Evolutionary conservation across 768 basidiomycete species (phyloP).

Genomic region (Auriscalpium vulgare): DNA sequence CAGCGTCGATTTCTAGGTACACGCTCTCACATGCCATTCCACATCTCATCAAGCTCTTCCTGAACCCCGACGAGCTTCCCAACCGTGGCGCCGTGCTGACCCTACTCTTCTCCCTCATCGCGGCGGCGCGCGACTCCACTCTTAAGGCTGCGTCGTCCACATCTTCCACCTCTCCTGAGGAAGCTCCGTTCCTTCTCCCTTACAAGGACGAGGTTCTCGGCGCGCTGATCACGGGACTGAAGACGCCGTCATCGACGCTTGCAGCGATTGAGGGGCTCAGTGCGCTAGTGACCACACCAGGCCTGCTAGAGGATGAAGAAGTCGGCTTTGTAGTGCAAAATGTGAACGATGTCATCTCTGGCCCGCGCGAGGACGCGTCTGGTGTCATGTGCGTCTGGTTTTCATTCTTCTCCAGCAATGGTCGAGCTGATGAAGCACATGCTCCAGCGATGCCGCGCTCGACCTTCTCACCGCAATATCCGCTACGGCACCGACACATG

Average conservation of each 20-base stretch:
- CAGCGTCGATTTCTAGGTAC: slow-evolving; percentile 64
- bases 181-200: slow-evolving; percentile 31
- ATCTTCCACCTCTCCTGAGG: background rate
- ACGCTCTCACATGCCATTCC: slow-evolving; percentile 63
- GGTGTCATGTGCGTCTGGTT: slow-evolving; percentile 34
- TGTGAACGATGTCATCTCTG: slow-evolving; percentile 59
- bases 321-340: slow-evolving; percentile 72
- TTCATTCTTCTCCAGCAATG: background rate
- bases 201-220: slow-evolving; percentile 77
- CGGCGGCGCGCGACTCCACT: slow-evolving; percentile 40
- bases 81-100: slow-evolving; percentile 60
- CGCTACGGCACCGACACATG: slow-evolving; percentile 45
- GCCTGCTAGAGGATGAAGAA: slow-evolving; percentile 64
- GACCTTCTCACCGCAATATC: slow-evolving; percentile 60
- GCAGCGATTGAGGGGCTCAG: slow-evolving; percentile 61
- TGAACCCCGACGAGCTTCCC: slow-evolving; percentile 58
- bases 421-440: too few species aligned
- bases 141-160: slow-evolving; percentile 7
- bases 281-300: slow-evolving; percentile 54
- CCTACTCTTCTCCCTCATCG: slow-evolving; percentile 59
- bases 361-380: slow-evolving; percentile 27
- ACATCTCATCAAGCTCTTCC: slow-evolving; percentile 71
- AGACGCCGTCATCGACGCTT: slow-evolving; percentile 38
- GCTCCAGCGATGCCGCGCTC: slow-evolving; percentile 48
- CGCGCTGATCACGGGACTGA: slow-evolving; percentile 50